Evolutionary conservation across 306 rosid genomes (phyloP).

Genomic region (Glycine latifolia): DNA sequence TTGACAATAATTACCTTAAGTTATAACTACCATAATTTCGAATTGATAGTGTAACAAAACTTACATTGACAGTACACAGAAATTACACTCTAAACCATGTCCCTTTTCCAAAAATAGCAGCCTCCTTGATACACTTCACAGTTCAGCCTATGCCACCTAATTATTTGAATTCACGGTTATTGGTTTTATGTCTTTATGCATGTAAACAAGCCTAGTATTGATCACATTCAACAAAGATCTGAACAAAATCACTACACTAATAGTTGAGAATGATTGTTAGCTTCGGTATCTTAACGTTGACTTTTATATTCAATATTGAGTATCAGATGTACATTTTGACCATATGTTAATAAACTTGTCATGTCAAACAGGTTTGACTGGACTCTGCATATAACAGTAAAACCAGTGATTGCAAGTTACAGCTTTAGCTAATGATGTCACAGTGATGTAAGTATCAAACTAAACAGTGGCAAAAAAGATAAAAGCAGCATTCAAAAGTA

Average conservation of each 20-base stretch:
- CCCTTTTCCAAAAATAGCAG: neutral
- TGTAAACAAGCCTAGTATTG: neutral
- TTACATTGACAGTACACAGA: too few relatives aligned
- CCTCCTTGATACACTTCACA: too few relatives aligned
- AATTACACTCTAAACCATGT: neutral
- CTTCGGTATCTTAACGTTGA: neutral
- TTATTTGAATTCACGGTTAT: neutral
- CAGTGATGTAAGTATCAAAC: neutral
- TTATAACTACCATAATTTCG: too few relatives aligned
- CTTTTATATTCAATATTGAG: neutral
- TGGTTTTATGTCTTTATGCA: neutral
- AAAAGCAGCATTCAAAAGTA: neutral
- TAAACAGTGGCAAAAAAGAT: neutral
- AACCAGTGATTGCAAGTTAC: conserved; percentile 16
- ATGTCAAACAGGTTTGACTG: conserved; percentile 19
- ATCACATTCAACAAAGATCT: conserved; percentile 12
- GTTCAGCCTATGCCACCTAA: too few relatives aligned
- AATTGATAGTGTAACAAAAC: too few relatives aligned
- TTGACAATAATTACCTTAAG: too few relatives aligned
- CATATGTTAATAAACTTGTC: conserved; percentile 4
- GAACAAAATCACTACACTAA: neutral
- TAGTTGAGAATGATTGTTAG: neutral
- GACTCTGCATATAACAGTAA: conserved; percentile 5
- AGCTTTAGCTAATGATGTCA: conserved; percentile 20
- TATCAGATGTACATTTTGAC: neutral